Conservation (phyloP, 2,329 filamentous ascomycete genomes). For the Chrysosporium keratinophilum region DNA sequence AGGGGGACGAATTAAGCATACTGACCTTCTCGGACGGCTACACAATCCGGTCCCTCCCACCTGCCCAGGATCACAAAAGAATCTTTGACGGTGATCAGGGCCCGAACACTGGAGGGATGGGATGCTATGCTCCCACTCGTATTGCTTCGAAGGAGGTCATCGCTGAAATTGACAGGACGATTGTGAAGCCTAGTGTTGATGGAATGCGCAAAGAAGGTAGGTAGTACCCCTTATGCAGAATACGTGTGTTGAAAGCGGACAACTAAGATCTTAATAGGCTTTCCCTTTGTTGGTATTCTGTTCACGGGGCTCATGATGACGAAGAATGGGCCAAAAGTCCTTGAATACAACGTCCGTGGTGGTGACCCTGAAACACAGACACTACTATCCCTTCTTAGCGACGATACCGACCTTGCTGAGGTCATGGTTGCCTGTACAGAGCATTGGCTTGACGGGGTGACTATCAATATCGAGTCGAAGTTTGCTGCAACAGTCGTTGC, state of each 20-base stretch:
- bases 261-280: slow-evolving; percentile 21
- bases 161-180: slow-evolving; percentile 63
- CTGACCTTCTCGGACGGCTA: slow-evolving; percentile 86
- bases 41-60: slow-evolving; percentile 69
- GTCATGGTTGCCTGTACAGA: slow-evolving; percentile 78
- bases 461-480: slow-evolving; percentile 55
- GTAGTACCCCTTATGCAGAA: slow-evolving; percentile 40
- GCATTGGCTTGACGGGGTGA: slow-evolving; percentile 59
- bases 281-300: slow-evolving; percentile 37
- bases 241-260: slow-evolving; percentile 40
- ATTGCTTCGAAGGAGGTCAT: slow-evolving; percentile 67
- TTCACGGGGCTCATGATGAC: slow-evolving; percentile 80
- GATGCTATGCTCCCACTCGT: slow-evolving; percentile 85
- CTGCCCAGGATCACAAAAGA: slow-evolving; percentile 94
- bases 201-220: slow-evolving; percentile 71
- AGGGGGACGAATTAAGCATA: slow-evolving; percentile 85
- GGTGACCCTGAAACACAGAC: slow-evolving; percentile 89
- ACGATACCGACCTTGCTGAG: slow-evolving; percentile 73
- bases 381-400: slow-evolving; percentile 63
- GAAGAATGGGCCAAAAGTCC: slow-evolving; percentile 62
- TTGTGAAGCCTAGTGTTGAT: slow-evolving; percentile 80
- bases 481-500: slow-evolving; percentile 91
- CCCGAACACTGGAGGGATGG: slow-evolving; percentile 95
- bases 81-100: slow-evolving; percentile 83
- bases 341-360: slow-evolving; percentile 90